Base-by-base conservation (phyloP, 2,329 filamentous ascomycete species). In the Neofusicoccum laricinum region DNA sequence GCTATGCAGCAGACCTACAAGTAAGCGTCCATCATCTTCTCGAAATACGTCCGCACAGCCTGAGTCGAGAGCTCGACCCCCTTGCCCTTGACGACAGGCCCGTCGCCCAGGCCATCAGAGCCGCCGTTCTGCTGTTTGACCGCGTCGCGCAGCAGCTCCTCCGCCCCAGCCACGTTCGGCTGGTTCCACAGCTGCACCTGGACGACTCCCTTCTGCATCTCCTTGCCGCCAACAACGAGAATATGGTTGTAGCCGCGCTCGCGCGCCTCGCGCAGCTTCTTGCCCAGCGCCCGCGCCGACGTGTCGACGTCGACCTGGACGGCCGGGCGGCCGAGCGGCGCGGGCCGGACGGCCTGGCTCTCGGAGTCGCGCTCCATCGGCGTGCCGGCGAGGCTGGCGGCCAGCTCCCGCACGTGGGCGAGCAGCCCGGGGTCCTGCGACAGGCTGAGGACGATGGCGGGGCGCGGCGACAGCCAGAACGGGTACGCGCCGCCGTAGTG, bases 401-500 rank as follows among this genome's bases (percentile, higher is more conserved):
- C 71, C 21, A 78, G 77, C 45, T 79, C 76, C n/a, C 79, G 74
- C 51, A 81, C 79, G 41, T 76, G 85, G 1, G 75, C 75, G 10
- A 88, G 66, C 0, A 89, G 82, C 0, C 82, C 78, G 3, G 81
- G 77, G 55, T 88, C 82, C 70, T 90, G 92, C 17, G 62, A 64
- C 61, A 94, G 83, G 0, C 90, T 90, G 36, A 95, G 77, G 64
- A 96, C 84, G 50, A 90, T 86, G 46, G 86, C 88, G 72, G 95
- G 93, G 5, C 88, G 86, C 0, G 92, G 92, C 63, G 90, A 93
- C 10, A 96, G 82, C 93, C 92, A 96, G 74, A 96, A 94, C 3
- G 92, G 92, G 86, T 91, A 96, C 65, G 84, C 85, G 15, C 91
- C 91, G 64, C 89, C 84, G 70, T 93, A 92, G 68, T 91, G 89